These are phyloP conservation scores for Puya raimondii DNA, from an alignment of 176 grass and related monocot genomes.

Conservation along the genomic window DNA sequence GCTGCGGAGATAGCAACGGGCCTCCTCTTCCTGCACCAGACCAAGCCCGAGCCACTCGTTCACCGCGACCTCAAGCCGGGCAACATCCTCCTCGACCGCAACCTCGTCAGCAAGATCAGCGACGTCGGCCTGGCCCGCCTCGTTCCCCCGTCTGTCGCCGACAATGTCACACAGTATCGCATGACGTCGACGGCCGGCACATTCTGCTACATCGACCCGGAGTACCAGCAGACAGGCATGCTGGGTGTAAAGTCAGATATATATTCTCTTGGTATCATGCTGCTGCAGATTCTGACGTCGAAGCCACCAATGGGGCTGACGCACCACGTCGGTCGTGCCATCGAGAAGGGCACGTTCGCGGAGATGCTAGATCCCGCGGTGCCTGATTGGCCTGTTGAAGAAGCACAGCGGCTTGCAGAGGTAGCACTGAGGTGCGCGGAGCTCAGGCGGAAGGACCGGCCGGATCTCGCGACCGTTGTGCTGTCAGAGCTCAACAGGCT, in stretches of 20 bases:
- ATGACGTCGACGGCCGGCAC: slow-evolving; percentile 81
- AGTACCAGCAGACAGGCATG: slow-evolving; percentile 94
- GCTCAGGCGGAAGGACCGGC: slow-evolving; percentile 67
- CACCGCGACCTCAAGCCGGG: slow-evolving; percentile 89
- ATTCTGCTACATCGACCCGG: slow-evolving; percentile 95
- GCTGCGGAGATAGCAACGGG: slow-evolving; percentile 74
- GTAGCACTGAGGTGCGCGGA: slow-evolving; percentile 60
- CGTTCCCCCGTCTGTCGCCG: slow-evolving; percentile 58
- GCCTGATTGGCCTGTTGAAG: slow-evolving; percentile 63
- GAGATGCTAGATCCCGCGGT: slow-evolving; percentile 58
- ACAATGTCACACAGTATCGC: slow-evolving; percentile 77
- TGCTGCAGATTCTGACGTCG: slow-evolving; percentile 77
- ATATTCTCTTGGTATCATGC: slow-evolving; percentile 84
- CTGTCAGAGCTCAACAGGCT: slow-evolving; percentile 57
- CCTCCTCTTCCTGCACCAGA: slow-evolving; percentile 82
- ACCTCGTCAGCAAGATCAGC: slow-evolving; percentile 91
- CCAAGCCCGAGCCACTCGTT: slow-evolving; percentile 78
- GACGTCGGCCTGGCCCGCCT: slow-evolving; percentile 84
- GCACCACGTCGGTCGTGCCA: slow-evolving; percentile 48
- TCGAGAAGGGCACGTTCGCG: slow-evolving; percentile 49
- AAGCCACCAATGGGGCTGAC: slow-evolving; percentile 72
- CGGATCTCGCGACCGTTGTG: slow-evolving; percentile 61
- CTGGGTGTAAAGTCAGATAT: slow-evolving; percentile 87
- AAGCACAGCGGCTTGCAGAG: slow-evolving; percentile 48
- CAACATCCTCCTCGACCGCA: slow-evolving; percentile 85